Evolutionary conservation across 306 rosid genomes (phyloP).

Genomic region (Rosa chinensis): DNA sequence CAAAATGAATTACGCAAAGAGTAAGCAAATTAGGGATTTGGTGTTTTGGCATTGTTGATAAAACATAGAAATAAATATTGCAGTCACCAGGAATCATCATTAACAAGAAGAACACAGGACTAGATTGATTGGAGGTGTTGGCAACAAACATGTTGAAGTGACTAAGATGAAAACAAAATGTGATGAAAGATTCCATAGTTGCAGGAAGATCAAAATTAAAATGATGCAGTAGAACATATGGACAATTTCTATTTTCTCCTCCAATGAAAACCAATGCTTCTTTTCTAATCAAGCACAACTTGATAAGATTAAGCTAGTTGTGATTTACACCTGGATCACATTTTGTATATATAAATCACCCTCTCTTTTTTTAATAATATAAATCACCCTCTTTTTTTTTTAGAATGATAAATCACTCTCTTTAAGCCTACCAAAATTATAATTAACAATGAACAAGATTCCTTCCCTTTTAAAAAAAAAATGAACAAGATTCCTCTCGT

Average conservation of each 20-base stretch:
- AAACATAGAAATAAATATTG: neutral
- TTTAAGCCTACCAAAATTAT: neutral
- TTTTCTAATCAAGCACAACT: neutral
- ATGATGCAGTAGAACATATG: neutral
- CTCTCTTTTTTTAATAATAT: neutral
- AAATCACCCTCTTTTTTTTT: neutral
- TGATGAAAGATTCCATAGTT: slow-evolving; percentile 1
- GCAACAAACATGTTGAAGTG: neutral
- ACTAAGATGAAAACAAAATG: neutral
- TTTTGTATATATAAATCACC: neutral
- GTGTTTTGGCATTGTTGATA: neutral
- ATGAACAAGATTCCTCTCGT: neutral
- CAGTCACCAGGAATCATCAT: neutral
- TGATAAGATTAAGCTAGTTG: too few relatives aligned
- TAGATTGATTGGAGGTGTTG: neutral
- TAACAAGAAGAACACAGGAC: neutral
- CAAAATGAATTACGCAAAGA: neutral
- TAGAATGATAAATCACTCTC: neutral
- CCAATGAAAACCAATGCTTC: neutral
- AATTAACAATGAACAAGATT: neutral
- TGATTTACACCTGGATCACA: slow-evolving; percentile 7
- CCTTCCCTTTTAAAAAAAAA: too few relatives aligned
- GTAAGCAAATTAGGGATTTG: neutral
- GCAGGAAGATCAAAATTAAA: slow-evolving; percentile 10
- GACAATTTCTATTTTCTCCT: neutral